Evolutionary conservation across 306 rosid species (phyloP).

Genomic region (Castanea sativa): DNA sequence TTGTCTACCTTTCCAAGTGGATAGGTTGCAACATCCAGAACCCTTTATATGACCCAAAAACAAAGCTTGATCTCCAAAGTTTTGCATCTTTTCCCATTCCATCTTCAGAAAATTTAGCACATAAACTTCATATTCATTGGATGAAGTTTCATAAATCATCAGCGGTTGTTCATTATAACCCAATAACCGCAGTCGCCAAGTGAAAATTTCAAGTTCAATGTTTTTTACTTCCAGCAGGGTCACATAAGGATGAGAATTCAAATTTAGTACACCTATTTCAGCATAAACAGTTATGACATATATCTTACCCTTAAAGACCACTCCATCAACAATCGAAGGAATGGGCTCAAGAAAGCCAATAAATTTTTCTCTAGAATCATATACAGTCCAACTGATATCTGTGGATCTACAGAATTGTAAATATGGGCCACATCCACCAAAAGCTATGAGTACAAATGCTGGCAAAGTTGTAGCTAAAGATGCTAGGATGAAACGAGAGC

Average conservation of each 20-base stretch:
- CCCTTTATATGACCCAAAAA: not conserved
- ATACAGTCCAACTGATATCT: not conserved
- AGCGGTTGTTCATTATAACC: not conserved
- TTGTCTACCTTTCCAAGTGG: not conserved
- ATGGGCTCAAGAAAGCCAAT: not conserved
- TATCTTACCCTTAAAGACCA: not conserved
- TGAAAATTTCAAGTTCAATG: not conserved
- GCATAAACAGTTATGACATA: not conserved
- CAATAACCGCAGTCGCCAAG: not conserved
- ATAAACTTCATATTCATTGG: not conserved
- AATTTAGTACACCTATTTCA: not conserved
- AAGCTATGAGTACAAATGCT: not conserved
- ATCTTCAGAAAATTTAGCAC: not conserved
- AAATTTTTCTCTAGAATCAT: not conserved
- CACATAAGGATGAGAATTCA: not conserved
- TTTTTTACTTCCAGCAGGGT: not conserved
- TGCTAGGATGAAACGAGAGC: not conserved
- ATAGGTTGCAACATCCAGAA: not conserved
- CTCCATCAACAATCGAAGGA: not conserved
- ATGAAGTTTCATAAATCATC: not conserved
- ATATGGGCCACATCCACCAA: not conserved
- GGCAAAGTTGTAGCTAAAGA: not conserved
- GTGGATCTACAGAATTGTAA: not conserved
- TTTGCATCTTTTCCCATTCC: not conserved
- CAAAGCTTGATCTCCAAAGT: not conserved